Base-by-base conservation (phyloP, 441 rosid species). In the Populus hybrid region DNA sequence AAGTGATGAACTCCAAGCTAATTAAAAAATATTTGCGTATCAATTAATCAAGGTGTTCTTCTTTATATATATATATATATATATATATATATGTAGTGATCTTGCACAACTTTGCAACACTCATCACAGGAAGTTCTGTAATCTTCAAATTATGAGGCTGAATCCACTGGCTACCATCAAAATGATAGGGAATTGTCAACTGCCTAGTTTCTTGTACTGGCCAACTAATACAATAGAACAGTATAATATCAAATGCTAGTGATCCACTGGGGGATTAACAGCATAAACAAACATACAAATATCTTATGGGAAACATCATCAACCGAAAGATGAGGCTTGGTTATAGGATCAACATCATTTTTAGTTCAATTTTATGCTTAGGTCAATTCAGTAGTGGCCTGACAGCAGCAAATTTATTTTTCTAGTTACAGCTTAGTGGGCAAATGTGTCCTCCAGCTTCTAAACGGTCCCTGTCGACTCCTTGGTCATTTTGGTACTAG, bases 341-440 rank as follows among this genome's bases (percentile, higher is more conserved):
- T 1, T 18, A 35, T 70, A 59, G 76, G 74, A 78, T 78, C 77
- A 67, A 26, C 77, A 20, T 73, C 32, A 35, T 35, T 68, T 53
- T 77, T 71, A 77, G 53, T 46, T 67, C 16, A 35, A 12, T 36
- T 53, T 77, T 77, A 77, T 70, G 79, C 78, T 14, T 23, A 32
- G n/a, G 69, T 30, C 72, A 68, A 63, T 75, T 40, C 61, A 35
- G 26, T 38, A 40, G 16, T 20, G 66, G 8, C 40, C 40, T 36
- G 68, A 65, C 66, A 34, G 24, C 14, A 7, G 28, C 28, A 30
- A 14, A 67, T 40, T 16, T 72, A 53, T 71, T 72, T 72, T 21
- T 23, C 53, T 28, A 67, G 67, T 67, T 16, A 67, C 59, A 18
- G 32, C 63, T 75, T 61, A 0, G 38, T 28, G 64, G 63, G 26